Base-by-base conservation (phyloP, 2,329 filamentous ascomycete species). In the Stemphylium vesicarium region DNA sequence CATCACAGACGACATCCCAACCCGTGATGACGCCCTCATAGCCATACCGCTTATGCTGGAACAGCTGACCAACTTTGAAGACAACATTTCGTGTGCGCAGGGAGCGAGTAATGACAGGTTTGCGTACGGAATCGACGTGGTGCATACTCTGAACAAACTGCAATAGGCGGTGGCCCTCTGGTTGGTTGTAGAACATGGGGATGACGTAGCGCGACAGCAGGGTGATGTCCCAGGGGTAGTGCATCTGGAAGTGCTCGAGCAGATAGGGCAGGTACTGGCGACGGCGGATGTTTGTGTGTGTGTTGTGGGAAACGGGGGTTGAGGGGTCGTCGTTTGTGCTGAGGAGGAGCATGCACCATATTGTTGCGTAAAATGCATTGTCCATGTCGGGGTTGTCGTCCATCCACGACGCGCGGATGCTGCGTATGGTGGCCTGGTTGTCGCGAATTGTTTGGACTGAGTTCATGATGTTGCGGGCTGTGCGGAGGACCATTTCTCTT, bases 11-110 rank as follows among this genome's bases (percentile, higher is more conserved):
- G 13, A 79, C 77, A 44, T 90, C 88, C 93, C 94, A 99, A n/a
- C 93, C 93, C 12, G 89, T 91, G 54, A 99, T 90, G 22, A 96
- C 84, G 15, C 89, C 93, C 43, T 88, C 80, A 72, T 94, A 96
- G 16, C 83, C 80, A 72, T 95, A 96, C 40, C 92, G 84, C 57
- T 82, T 86, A 76, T 99, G 95, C 42, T 83, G 84, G 71, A 98
- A 96, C 6, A 96, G 83, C 65, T 96, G 89, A 0, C 95, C 95
- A 45, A 92, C 84, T 24, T 75, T 76, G 58, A 69, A 75, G 2
- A 44, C 45, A 8, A 75, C 69, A 4, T 64, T 63, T 1, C 35
- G 45, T 0, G 58, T 64, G 11, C 47, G 45, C 7, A 36, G 50
- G 9, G 50, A 48, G 10, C 72, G 61, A 0, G 3, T 48, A 32